Evolutionary conservation across 2,329 filamentous ascomycete genomes (phyloP), one percentile per base, ranked within the genome.

Genomic region (Penicillium fuscoglaucum): DNA sequence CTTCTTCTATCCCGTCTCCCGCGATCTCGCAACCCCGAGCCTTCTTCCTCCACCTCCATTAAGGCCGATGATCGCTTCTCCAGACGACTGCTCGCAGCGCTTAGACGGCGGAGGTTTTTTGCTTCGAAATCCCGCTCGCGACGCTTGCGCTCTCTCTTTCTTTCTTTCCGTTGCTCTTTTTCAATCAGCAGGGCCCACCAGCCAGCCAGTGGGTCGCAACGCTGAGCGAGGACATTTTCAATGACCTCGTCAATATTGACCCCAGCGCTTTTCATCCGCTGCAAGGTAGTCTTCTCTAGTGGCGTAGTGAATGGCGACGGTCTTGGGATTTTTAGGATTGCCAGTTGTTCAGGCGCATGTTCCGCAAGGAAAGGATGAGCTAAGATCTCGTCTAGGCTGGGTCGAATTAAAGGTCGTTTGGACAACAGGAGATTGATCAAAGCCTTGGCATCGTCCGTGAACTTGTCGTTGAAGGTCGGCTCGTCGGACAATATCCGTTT

Each of bases 101-200:
- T 98, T 46, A 98, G 80, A 41, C 93, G 86, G 52, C 92, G 84
- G 31, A 95, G 81, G 61, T 87, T 90, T 72, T 91, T 89, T 57
- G 86, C 87, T 69, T 98, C 91, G 1, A 84, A 83, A 68, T 99
- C 93, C 66, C 86, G 87, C 72, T 98, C 93, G 70, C 84, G 91
- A 9, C 93, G 85, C 71, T 93, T 97, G 53, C 87, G 85, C 68
- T 97, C 92, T 61, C 88, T 83, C 60, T 92, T 83, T 61, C 79
- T 83, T 63, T 93, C 88, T 74, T 99, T 99, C 9, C 92, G 86
- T 72, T 92, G 86, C 71, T 99, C 95, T 73, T 98, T 99, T 70
- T 98, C 95, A 10, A 98, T 86, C 40, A 99, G 78, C 29, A 99
- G 77, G 3, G 91, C 90, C 95, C 95, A 99, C 95, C 95, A 99